Evolutionary conservation across 169 alveolate species (phyloP), one percentile per base, ranked within the genome.

Genomic region (Toxoplasma gondii): DNA sequence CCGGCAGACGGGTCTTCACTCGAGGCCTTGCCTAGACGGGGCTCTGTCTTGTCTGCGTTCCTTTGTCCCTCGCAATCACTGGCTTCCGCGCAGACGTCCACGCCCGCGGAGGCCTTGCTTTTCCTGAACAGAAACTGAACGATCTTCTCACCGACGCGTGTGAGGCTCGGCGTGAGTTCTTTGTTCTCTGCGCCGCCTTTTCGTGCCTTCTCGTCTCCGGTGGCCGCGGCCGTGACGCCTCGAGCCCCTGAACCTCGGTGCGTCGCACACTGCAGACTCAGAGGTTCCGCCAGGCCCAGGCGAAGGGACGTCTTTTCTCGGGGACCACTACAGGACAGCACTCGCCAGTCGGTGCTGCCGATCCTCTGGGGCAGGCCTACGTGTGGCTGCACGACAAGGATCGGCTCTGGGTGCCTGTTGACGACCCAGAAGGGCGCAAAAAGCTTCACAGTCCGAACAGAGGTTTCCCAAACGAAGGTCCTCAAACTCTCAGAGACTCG

Each of bases 371-470:
- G 86, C 39, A 78, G 27, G n/a, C 86, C 86, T 0, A 17, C 24
- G 22, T n/a, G 39, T 17, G 86, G 86, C 86, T 78, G 86, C 39
- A 78, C 86, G 24, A 92, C 92, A 83, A 41, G 69, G 41, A 92
- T 92, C 22, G 95, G 92, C 58, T 83, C 92, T 34, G 95, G 92
- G 29, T 92, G 95, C 19, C 95, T 54, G 31, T 92, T 92, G 81
- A 92, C 92, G 31, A 92, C 87, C 95, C 95, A 92, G 92, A 84
- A 92, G 29, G 95, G 95, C 34, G 95, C 95, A 45, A 92, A 92
- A 7, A 92, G 74, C 31, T 91, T 91, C n/a, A 92, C 41, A 41
- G 91, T 86, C 80, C 95, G 70, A 49, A 84, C 95, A 39, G 92
- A 92, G 16, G 95, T 92, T 31, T 91, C 36, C 95, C 95, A 92